Evolutionary conservation across 495 filamentous ascomycete genomes (phyloP).

Genomic region (Delitschia confertaspora): DNA sequence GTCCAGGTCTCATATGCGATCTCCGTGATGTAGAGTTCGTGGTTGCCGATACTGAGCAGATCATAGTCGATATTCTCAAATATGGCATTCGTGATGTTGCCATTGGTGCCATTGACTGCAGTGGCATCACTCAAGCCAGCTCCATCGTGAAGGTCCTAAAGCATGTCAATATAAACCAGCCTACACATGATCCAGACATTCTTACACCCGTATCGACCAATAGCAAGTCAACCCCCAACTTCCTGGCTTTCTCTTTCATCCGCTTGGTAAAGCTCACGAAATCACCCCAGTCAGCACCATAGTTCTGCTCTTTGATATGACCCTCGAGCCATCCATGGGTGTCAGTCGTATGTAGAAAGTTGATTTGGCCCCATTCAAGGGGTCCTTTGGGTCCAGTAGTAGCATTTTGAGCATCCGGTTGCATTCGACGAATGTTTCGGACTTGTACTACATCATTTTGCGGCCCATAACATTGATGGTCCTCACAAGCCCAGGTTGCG

Average conservation of each 20-base stretch:
- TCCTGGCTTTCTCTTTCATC: constrained; percentile 35
- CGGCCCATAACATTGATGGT: constrained; percentile 27
- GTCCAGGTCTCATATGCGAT: constrained; percentile 33
- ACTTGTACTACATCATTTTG: constrained; percentile 31
- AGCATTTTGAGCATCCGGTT: constrained; percentile 41
- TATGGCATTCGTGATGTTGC: constrained; percentile 35
- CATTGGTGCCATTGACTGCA: constrained; percentile 34
- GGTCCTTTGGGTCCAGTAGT: constrained; percentile 32
- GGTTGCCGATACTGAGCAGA: constrained; percentile 39
- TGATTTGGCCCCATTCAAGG: constrained; percentile 41
- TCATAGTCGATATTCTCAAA: constrained; percentile 41
- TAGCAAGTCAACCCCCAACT: constrained; percentile 35
- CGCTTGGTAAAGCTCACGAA: constrained; percentile 34
- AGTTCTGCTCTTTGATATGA: constrained; percentile 40
- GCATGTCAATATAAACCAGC: neutral
- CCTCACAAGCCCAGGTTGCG: constrained; percentile 25
- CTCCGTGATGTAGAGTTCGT: constrained; percentile 35
- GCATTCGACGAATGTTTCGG: constrained; percentile 36
- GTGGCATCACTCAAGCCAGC: constrained; percentile 38
- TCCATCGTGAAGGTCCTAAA: constrained; percentile 38
- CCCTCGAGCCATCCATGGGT: constrained; percentile 43
- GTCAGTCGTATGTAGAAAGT: constrained; percentile 42
- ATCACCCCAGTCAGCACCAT: constrained; percentile 40
- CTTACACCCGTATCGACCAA: constrained; percentile 35
- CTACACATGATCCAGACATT: neutral